A percentile compares a stretch with the other conserved stretches of the same genome.
These are phyloP conservation scores for Canariomyces notabilis DNA, from an alignment of 2,329 filamentous ascomycete genomes.

Conservation along the genomic window DNA sequence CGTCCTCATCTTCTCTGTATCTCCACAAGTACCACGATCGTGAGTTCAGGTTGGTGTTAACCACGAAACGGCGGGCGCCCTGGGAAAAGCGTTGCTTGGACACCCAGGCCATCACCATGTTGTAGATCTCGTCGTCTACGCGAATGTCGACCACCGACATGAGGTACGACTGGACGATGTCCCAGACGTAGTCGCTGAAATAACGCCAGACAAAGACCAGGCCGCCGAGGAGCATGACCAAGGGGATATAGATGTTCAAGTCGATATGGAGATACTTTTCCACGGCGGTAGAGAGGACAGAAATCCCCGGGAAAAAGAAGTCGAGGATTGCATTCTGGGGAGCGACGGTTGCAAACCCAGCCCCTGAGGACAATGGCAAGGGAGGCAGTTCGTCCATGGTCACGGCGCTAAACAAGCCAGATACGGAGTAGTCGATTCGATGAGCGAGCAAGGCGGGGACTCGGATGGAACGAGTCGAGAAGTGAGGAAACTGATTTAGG, in stretches of 20 bases:
- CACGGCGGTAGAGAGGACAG: conserved; percentile 48
- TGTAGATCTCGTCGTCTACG: conserved; percentile 67
- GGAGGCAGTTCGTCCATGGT: conserved; percentile 12
- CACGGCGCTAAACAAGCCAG: conserved; percentile 1
- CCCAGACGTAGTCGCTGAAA: conserved; percentile 43
- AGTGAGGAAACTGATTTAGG: no score
- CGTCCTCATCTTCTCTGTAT: conserved; percentile 42
- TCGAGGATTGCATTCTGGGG: conserved; percentile 43
- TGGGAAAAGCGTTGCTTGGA: conserved; percentile 57
- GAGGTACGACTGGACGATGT: conserved; percentile 47
- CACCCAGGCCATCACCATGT: conserved; percentile 67
- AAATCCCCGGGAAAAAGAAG: conserved; percentile 62
- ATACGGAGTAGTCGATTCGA: conserved; percentile 1
- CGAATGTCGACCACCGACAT: conserved; percentile 63
- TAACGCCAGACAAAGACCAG: conserved; percentile 51
- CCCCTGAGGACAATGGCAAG: neutral
- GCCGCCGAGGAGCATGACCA: conserved; percentile 47
- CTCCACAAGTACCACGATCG: conserved; percentile 44
- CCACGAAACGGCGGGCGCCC: conserved; percentile 58
- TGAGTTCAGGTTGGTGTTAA: conserved; percentile 56
- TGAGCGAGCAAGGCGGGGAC: neutral
- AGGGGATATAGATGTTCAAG: conserved; percentile 56
- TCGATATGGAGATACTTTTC: conserved; percentile 57
- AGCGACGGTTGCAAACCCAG: neutral
- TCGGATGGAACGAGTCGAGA: neutral